Evolutionary conservation across 1,139 yeast genomes (phyloP), one percentile per base, ranked within the genome.

Genomic region (Cylindricascospora bacillispora): DNA sequence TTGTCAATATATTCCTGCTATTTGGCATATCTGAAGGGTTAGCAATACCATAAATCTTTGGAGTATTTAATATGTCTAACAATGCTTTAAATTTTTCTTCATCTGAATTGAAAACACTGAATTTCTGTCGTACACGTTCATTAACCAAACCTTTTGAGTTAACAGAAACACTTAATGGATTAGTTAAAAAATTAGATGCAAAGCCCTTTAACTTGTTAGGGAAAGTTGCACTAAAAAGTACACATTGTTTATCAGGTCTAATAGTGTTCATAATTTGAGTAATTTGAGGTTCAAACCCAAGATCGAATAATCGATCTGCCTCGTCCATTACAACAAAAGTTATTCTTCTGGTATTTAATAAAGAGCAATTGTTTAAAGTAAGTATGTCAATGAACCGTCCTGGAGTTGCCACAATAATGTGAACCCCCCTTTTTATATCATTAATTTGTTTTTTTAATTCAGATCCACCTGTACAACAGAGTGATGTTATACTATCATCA

Each of bases 211-310:
- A 69, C 39, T 78, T 78, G 13, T 65, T 62, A 0, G 97, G 95
- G 43, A 89, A 85, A 0, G 99, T 92, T 0, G 98, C 98, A 7
- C 95, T 82, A 50, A 89, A 89, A 22, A 92, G 55, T 4, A 86
- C 92, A n/a, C 93, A 81, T 49, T 89, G 98, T 32, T 79, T 63
- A 48, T 86, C 95, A 0, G 93, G 93, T 31, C 97, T 64, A 2
- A 83, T 67, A 26, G 80, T 80, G 18, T 70, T 64, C 46, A 85
- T 64, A 17, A 92, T 78, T 46, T 83, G 82, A 45, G 71, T 74
- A 3, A 92, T 86, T 50, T 92, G 99, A 0, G 98, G 98, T 47
- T 85, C 98, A 57, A 92, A 92, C 2, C 99, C 99, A 70, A 89
- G 65, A 55, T 89, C 99, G 59, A 86, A 86, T 81, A 89, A 76